Evolutionary conservation across 2,329 filamentous ascomycete genomes (phyloP), one percentile per base, ranked within the genome.

Genomic region (Podosphaera fusca): DNA sequence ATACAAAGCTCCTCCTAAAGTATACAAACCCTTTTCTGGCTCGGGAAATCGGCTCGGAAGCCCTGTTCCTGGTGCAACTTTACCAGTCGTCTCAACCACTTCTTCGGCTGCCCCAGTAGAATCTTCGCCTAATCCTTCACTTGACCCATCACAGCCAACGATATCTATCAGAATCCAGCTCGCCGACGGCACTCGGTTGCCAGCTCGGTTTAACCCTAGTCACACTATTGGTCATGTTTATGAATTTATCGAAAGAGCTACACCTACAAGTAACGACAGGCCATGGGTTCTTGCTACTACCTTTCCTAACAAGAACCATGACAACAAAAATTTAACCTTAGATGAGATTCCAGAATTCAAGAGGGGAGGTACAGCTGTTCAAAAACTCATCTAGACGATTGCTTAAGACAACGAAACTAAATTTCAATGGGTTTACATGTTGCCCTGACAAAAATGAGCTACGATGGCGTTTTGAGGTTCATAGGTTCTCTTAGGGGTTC

Each of bases 141-240:
- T 87, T 42, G 81, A 92, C 64, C 70, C 76, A 56, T 80, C 80
- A 0, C 79, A 79, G 61, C 86, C 86, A 0, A 81, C 75, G 0
- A 63, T 92, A 30, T 80, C 75, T 60, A 74, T 94, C 46, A 82
- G 87, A 63, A 82, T 94, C 58, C 84, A 87, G 64, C 76, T 92
- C 57, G 84, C 82, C 1, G 82, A 90, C 62, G 87, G 86, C 45
- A 84, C 83, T 1, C 77, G 85, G 49, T 72, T 92, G 31, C 80
- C 82, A n/a, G 85, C 83, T 33, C 79, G 85, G 7, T 94, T 94
- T 71, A 92, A 92, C 71, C 81, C 82, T 0, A 82, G 77, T 0
- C 82, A 87, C 63, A 92, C 85, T 0, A 71, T 94, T 52, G 82
- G 80, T 14, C 83, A 90, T 61, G 76, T 94, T 7, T 90, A 92